These are phyloP conservation scores for Coprinopsis cinerea DNA, from an alignment of 768 basidiomycete genomes.

Conservation along the genomic window DNA sequence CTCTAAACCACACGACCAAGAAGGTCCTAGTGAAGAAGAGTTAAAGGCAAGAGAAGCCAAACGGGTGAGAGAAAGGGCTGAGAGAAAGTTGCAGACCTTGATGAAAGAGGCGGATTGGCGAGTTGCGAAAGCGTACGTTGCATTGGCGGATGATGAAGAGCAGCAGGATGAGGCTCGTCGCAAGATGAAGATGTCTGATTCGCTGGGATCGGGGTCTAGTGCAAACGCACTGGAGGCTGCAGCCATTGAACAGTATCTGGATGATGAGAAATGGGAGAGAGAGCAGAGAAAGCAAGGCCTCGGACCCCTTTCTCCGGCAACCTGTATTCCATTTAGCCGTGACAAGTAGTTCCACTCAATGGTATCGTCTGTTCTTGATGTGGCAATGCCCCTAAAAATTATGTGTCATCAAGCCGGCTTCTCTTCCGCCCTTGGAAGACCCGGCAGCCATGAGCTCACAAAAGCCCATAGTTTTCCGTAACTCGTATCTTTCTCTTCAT, in stretches of 20 bases:
- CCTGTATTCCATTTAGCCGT: background rate
- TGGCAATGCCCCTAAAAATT: too few relatives aligned
- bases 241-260: slow-evolving; percentile 11
- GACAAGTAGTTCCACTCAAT: background rate
- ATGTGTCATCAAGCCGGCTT: background rate
- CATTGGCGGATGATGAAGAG: slow-evolving; percentile 47
- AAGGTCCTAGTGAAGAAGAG: slow-evolving; percentile 16
- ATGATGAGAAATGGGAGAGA: slow-evolving; percentile 12
- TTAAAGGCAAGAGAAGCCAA: slow-evolving; percentile 35
- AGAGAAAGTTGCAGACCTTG: slow-evolving; percentile 53
- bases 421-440: background rate
- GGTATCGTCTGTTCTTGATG: too few relatives aligned
- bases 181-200: slow-evolving; percentile 29
- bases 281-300: background rate
- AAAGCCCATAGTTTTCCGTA: background rate
- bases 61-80: slow-evolving; percentile 48
- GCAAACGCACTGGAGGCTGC: background rate
- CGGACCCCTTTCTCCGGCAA: background rate
- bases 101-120: slow-evolving; percentile 67
- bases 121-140: slow-evolving; percentile 65
- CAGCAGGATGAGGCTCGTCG: slow-evolving; percentile 20
- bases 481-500: background rate
- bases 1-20: slow-evolving; percentile 20
- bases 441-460: background rate
- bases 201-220: background rate